Evolutionary conservation across 331 rosid species (phyloP), one percentile per base, ranked within the genome.

Genomic region (Acacia pycnantha): DNA sequence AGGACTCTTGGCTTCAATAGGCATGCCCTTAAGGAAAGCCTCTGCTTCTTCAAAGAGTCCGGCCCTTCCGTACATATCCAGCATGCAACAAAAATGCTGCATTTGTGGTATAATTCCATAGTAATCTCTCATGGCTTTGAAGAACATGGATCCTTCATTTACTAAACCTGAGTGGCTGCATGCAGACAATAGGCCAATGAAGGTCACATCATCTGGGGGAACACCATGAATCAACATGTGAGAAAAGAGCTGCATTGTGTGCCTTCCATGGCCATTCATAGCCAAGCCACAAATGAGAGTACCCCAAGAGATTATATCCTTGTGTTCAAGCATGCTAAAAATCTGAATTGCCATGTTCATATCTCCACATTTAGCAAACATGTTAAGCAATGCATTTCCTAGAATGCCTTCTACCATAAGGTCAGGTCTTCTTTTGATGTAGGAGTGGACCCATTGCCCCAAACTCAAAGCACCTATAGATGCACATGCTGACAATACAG

Each of bases 251-350:
- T 86, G 85, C 61, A 93, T 35, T 2, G 87, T 79, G 0, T 82
- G 88, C 59, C 74, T 89, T n/a, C 93, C 91, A 14, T 84, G 77
- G 48, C 95, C 97, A 69, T 87, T 93, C 97, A 93, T 90, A 73
- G 95, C 95, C 82, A 93, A 58, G 79, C 98, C 97, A 41, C 89
- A 77, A 37, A 93, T 90, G 48, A 91, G 51, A 56, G 93, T 86
- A 70, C 94, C 90, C 97, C 97, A 95, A 12, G 93, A 89, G 27
- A 95, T 86, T 67, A 91, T 78, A 76, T 92, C 97, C 90, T 91
- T 92, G 53, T 48, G 72, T 26, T 50, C 13, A 64, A 91, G 73
- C 81, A 76, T 74, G n/a, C 81, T 74, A 56, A 94, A 91, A 58
- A 89, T 82, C 26, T 24, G 79, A 65, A 88, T n/a, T 11, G 92